Evolutionary conservation across 2,329 filamentous ascomycete genomes (phyloP), one percentile per base, ranked within the genome.

Genomic region (Aspergillus fructus): DNA sequence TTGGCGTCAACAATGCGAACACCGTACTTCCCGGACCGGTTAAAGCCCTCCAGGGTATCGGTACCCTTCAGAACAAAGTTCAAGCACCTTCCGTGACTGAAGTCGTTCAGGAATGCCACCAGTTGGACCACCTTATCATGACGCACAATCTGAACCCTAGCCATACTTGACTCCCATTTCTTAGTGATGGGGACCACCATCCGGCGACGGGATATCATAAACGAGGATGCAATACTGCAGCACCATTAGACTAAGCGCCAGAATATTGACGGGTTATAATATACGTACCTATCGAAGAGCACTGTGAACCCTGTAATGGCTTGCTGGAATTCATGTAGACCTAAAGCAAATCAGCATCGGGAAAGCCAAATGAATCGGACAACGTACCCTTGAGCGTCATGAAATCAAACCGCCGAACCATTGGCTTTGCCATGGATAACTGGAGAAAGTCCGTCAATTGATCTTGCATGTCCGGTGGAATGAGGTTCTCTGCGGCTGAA

Each of bases 181-280:
- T 96, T 96, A 78, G 96, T 90, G 63, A 96, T 93, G 0, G 91
- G 91, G 15, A 96, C 91, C 12, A 96, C 90, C 88, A 93, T 94
- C 63, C 90, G 85, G 49, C 90, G 86, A 30, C 92, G 86, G 1
- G 92, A 87, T 63, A 96, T 96, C 57, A 89, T 87, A 72, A 96
- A 90, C 0, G 85, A 86, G 7, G 83, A 80, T 5, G 91, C 91
- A 52, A 90, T 75, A 6, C 86, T 77, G 37, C 4, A 30, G 24
- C 15, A 30, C 9, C 15, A 27, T 43, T 59, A 24, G 15, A 7
- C 46, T 37, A n/a, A 50, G 42, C 19, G 9, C 13, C 23, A 34
- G 17, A 43, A 17, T 2, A 49, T 47, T 17, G 2, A 24, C 3
- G 9, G 12, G 5, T 21, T 21, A 15, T 15, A n/a, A 8, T 62